Base-by-base conservation (phyloP, 1,284 basidiomycete species). In the Schizopora paradoxa region DNA sequence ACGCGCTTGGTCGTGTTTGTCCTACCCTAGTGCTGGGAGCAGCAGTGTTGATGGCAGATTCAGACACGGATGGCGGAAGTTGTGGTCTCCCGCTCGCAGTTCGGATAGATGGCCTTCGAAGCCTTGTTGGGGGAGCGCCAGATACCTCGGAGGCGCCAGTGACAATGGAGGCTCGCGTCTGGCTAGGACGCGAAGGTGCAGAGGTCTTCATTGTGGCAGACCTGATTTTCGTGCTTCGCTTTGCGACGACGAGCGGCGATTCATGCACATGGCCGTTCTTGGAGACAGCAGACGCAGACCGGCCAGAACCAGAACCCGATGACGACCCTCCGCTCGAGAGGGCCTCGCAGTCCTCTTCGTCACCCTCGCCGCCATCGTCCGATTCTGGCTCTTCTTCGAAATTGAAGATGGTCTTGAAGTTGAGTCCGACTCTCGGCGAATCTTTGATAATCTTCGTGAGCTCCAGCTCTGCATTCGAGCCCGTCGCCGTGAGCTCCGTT, bases 371-470 rank as follows among this genome's bases (percentile, higher is more conserved):
- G 18, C 69, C 43, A n/a, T 49, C 41, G 6, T 44, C 37, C 26
- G 14, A 18, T 21, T 51, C 49, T 5, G 49, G 28, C 7, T 51
- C 49, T 31, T 14, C 36, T 10, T 28, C 71, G 51, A 78, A 77
- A 55, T 86, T 82, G 51, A 87, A 86, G 33, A 87, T 85, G 61
- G 79, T 80, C 6, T 77, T 72, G 57, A 88, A 87, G 56, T 85
- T 77, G 18, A 88, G 68, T 1, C 77, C 77, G 23, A 82, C 76
- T 51, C 69, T 77, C 0, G 82, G 85, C 5, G 78, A 80, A 33
- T 74, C 72, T 16, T 73, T 70, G 55, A 86, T 84, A 2, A 86
- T 69, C 39, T 73, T 78, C 1, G 73, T 71, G 1, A 86, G 68
- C 57, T 81, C 80, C 0, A 70, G 67, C 0, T 32, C 27, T 16